Base-by-base conservation (phyloP, 768 basidiomycete genomes). In the Leccinum obscurum region DNA sequence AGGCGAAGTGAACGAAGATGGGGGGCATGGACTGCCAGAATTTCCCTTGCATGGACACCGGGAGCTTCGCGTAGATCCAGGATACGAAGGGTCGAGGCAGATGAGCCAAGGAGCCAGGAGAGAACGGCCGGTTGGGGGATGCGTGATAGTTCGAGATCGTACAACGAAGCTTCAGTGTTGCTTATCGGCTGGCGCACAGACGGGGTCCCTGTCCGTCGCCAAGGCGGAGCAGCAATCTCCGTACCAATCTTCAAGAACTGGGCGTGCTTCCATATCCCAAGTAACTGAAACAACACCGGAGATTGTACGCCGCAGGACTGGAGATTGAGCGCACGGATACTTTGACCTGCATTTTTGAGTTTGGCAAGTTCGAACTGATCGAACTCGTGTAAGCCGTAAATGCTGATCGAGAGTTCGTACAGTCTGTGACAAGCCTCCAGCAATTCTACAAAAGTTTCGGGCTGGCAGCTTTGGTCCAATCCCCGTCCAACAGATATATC, bases 1-100 rank as follows among this genome's bases (percentile, higher is more conserved):
- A 82, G 58, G 48, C 80, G 77, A 50, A 83, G 71, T 2, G 81
- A 81, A 14, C 76, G 74, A n/a, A 83, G 69, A n/a, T 63, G 60
- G 8, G 72, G 68, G 4, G 74, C 72, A 52, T 76, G 72, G 0
- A 24, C 50, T 9, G 60, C 59, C n/a, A 82, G 66, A 5, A 72
- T 58, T 3, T 62, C 44, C 30, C 71, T 54, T 37, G 72, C 66
- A 4, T 55, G 56, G 4, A 50, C 34, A 10, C 76, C 72, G 0
- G 77, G 77, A 1, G 63, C 52, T 56, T 80, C 79, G 9, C 76
- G 74, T 14, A 81, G 65, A 46, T 80, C 78, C 3, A 80, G 64
- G 60, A 81, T 75, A 22, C 72, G 75, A 13, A 83, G 72, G 46
- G 71, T 72, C 0, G 62, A 55, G 8, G 20, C n/a, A 7, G 79